Evolutionary conservation across 768 basidiomycete species (phyloP).

Genomic region (Suillus hirtellus): DNA sequence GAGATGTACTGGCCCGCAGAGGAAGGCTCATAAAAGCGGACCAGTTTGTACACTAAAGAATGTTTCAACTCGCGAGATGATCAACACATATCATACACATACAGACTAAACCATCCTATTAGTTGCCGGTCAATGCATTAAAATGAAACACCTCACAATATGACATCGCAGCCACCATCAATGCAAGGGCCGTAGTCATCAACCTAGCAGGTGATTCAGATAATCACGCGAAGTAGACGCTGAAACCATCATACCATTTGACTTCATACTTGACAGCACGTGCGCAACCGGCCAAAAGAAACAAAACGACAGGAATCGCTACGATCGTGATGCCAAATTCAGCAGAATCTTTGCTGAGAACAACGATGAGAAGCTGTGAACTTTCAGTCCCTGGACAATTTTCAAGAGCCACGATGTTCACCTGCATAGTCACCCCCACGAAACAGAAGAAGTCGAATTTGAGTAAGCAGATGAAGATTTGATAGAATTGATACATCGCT

Average conservation of each 20-base stretch:
- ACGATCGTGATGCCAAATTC: constrained; percentile 84
- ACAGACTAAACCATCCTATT: constrained; percentile 27
- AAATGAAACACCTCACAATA: constrained; percentile 59
- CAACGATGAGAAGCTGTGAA: constrained; percentile 77
- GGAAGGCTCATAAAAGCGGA: constrained; percentile 72
- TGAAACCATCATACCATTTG: constrained; percentile 55
- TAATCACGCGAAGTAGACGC: constrained; percentile 5
- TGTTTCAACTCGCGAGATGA: constrained; percentile 8
- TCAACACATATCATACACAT: constrained; percentile 11
- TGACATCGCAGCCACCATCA: constrained; percentile 76
- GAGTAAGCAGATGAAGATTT: constrained; percentile 83
- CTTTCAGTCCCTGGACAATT: constrained; percentile 6
- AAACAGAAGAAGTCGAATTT: constrained; percentile 93
- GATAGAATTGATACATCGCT: constrained; percentile 90
- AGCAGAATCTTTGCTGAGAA: constrained; percentile 58
- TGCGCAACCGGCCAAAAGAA: constrained; percentile 63
- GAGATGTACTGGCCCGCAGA: constrained; percentile 58
- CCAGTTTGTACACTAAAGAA: constrained; percentile 74
- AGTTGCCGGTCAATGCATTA: constrained; percentile 8
- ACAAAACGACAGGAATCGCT: constrained; percentile 78
- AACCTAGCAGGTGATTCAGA: constrained; percentile 44
- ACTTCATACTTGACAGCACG: constrained; percentile 79
- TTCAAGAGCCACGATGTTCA: constrained; percentile 20
- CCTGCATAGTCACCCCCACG: constrained; percentile 88
- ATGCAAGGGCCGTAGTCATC: constrained; percentile 66